These are phyloP conservation scores for Ogataea zsoltii DNA, from an alignment of 805 yeast genomes.

Conservation along the genomic window DNA sequence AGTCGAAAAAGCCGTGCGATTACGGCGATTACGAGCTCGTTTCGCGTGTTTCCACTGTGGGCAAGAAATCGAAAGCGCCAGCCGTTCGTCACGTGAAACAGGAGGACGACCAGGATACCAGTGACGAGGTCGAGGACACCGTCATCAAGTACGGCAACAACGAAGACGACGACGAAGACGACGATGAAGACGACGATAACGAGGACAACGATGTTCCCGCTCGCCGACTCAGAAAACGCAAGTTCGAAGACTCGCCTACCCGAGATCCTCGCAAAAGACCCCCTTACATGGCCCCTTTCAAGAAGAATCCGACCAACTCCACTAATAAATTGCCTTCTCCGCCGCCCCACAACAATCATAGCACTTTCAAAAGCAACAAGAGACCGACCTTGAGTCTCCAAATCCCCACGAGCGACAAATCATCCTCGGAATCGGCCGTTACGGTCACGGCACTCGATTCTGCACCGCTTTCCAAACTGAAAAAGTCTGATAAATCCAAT, in stretches of 20 bases:
- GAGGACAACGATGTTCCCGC: not conserved
- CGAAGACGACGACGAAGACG: conserved; percentile 17
- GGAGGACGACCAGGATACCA: conserved; percentile 4
- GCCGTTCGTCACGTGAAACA: not conserved
- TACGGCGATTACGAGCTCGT: conserved; percentile 58
- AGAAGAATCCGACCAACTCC: conserved; percentile 4
- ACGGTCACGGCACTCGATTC: conserved; percentile 47
- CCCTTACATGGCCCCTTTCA: conserved; percentile 4
- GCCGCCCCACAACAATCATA: not conserved
- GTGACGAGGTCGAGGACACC: conserved; percentile 13
- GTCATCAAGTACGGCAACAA: conserved; percentile 4
- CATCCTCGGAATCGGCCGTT: conserved; percentile 40
- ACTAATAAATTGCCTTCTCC: conserved; percentile 2
- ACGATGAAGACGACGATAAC: conserved; percentile 10
- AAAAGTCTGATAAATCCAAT: conserved; percentile 1
- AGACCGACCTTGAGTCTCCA: conserved; percentile 66
- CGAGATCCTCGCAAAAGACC: conserved; percentile 5
- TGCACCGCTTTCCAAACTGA: conserved; percentile 6
- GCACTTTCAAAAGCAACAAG: conserved; percentile 16
- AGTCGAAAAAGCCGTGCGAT: conserved; percentile 62
- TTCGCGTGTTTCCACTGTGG: conserved; percentile 26
- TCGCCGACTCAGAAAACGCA: conserved; percentile 2
- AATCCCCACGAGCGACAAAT: conserved; percentile 47
- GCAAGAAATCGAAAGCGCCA: conserved; percentile 17
- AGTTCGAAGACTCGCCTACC: conserved; percentile 4